Percentiles rank a stretch among this genome's conserved stretches.
Evolutionary conservation across 2,329 filamentous ascomycete genomes (phyloP).

Genomic region (Aschersonia sp.): DNA sequence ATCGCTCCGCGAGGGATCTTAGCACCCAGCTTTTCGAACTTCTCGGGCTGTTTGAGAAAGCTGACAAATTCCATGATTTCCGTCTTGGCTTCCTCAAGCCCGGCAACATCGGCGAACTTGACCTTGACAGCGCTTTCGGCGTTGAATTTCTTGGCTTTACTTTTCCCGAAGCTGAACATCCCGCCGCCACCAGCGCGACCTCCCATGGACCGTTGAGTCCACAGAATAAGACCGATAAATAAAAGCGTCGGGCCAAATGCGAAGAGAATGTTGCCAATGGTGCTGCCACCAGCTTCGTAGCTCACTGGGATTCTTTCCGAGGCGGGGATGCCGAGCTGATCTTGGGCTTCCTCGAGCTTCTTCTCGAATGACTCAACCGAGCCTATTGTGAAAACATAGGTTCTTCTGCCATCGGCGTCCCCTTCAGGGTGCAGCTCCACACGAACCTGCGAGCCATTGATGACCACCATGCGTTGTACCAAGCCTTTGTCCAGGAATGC

Average conservation of each 20-base stretch:
- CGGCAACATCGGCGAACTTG: constrained; percentile 92
- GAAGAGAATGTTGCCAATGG: constrained; percentile 59
- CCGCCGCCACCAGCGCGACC: constrained; percentile 53
- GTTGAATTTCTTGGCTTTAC: constrained; percentile 92
- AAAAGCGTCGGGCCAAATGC: constrained; percentile 76
- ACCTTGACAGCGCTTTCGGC: constrained; percentile 93
- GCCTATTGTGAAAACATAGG: constrained; percentile 88
- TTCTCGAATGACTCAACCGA: constrained; percentile 88
- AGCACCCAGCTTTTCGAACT: constrained; percentile 85
- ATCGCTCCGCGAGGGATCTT: constrained; percentile 97
- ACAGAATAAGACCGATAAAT: constrained; percentile 71
- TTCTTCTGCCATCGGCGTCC: constrained; percentile 14
- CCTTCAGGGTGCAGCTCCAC: constrained; percentile 68
- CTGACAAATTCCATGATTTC: constrained; percentile 99
- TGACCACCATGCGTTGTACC: constrained; percentile 80
- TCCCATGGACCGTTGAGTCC: constrained; percentile 60
- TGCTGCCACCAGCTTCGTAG: constrained; percentile 65
- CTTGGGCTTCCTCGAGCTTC: constrained; percentile 74
- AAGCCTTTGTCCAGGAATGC: constrained; percentile 93
- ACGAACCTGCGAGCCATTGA: constrained; percentile 56
- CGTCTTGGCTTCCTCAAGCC: constrained; percentile 93
- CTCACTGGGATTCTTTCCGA: constrained; percentile 87
- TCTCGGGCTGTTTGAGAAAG: constrained; percentile 85
- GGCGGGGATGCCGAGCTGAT: constrained; percentile 70
- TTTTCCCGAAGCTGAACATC: constrained; percentile 93